Base-by-base conservation (phyloP, 176 grass and related monocot species). In the Thinopyrum elongatum region DNA sequence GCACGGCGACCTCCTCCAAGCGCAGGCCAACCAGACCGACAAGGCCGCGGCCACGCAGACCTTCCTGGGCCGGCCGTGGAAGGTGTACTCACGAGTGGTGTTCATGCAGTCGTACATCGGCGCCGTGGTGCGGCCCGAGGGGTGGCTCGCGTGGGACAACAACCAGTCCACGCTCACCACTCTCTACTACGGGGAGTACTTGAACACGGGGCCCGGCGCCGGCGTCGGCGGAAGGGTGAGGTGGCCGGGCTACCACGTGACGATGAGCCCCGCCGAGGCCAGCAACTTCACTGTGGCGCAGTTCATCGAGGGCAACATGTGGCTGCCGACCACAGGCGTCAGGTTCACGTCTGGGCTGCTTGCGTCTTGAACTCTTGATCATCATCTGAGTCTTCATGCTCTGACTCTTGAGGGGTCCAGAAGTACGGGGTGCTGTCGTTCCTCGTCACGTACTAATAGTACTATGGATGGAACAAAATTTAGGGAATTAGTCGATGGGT, bases 301-400 rank as follows among this genome's bases (percentile, higher is more conserved):
- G 79, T 93, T 97, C 85, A 94, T 97, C 70, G 75, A 89, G 28
- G 95, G 95, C 2, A 91, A 94, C 75, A 80, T 89, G 70, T 97
- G 95, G 95, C 8, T 97, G 78, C 92, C 95, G 23, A 33, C 73
- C 67, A 92, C 95, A 41, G 92, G 88, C 34, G 88, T 97, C 57
- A 70, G 77, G 62, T 97, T 83, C 82, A 90, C 86, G 4, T 70
- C 87, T 41, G 90, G 90, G 0, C 84, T 97, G 0, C 86, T 97
- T 30, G 61, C 66, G 36, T 76, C 85, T 14, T 93, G 73, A 51
- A 47, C 46, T 15, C 46, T 51, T 6, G 47, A 7, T 51, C 47
- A 93, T 81, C 77, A 49, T 23, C 4, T 23, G 2, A 42, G 36
- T 71, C 35, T 22, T 10, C 26, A 17, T 49, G 13, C 46, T 47